Base-by-base conservation (phyloP, 2,329 filamentous ascomycete genomes). In the Neofusicoccum kwambonambiense region DNA sequence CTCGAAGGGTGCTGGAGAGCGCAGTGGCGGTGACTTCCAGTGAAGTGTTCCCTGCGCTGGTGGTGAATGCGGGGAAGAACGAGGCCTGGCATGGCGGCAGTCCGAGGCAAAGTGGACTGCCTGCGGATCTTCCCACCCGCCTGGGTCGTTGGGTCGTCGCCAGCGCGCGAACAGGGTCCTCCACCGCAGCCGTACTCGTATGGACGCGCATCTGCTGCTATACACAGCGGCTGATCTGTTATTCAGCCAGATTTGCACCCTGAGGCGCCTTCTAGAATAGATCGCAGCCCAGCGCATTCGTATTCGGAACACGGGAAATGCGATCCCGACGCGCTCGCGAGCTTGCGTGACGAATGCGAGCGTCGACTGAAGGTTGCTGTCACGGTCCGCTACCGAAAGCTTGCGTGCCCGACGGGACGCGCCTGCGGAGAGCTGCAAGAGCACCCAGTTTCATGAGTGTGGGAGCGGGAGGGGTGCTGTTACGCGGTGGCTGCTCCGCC, bases 221-320 rank as follows among this genome's bases (percentile, higher is more conserved):
- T 11, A 12, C 5, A 22, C 3, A 27, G 45, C 45, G 45, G 45
- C 45, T 34, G 47, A 50, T 50, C 47, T 39, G 50, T 34, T 17
- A 19, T 37, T 11, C 52, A 56, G 37, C 15, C 27, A 22, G 15
- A 47, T 34, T 58, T 44, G 19, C 42, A 34, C 41, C 56, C 56
- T 37, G 56, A 47, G 56, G 56, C 56, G 42, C 6, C 56, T 58
- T 58, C 54, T 22, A 60, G 56, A 47, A 60, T 3, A 2, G n/a
- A 44, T 58, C 41, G 54, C 22, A 13, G 41, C 22, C 7, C 31
- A 45, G 41, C 56, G 42, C 56, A 47, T 47, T 60, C 56, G 56
- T 60, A 45, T 60, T 47, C 56, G 56, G 56, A 35, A 22, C n/a
- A 13, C 56, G 56, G 56, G 27, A 31, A 37, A 19, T n/a, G 56